Percentiles rank a stretch among this genome's conserved stretches.
phyloP scores from a whole-genome alignment of 805 yeast species.

The Wickerhamomyces silvicola region DNA sequence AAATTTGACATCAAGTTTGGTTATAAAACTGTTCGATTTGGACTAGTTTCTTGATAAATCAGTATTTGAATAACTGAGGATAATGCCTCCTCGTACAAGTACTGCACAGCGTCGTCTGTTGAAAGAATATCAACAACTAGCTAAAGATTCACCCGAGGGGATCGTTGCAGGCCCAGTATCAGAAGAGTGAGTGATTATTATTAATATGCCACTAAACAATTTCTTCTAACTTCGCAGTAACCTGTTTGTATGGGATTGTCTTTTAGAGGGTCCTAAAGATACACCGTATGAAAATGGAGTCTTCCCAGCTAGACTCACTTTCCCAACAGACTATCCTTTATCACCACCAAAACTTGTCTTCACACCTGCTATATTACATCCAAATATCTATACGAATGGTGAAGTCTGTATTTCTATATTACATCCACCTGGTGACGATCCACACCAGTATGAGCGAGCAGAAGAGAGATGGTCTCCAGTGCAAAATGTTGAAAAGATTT shows the following conservation, averaged over 20 bases:
- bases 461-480: slow-evolving; percentile 98
- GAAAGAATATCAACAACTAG: slow-evolving; percentile 83
- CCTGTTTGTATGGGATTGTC: slow-evolving; percentile 76
- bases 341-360: slow-evolving; percentile 74
- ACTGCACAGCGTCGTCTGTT: slow-evolving; percentile 85
- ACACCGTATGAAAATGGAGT: slow-evolving; percentile 85
- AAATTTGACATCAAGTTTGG: no score
- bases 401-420: slow-evolving; percentile 92
- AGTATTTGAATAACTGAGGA: neutral
- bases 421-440: slow-evolving; percentile 97
- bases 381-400: slow-evolving; percentile 91
- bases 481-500: slow-evolving; percentile 94
- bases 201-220: neutral
- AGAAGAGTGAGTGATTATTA: slow-evolving; percentile 39
- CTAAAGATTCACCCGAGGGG: slow-evolving; percentile 89
- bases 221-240: slow-evolving; percentile 29
- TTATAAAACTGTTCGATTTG: neutral
- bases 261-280: slow-evolving; percentile 76
- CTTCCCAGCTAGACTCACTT: slow-evolving; percentile 67
- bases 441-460: slow-evolving; percentile 89
- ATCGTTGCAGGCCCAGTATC: slow-evolving; percentile 86
- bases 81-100: slow-evolving; percentile 24
- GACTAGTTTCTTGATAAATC: neutral
- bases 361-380: slow-evolving; percentile 82
- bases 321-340: slow-evolving; percentile 77